A percentile compares a stretch with the other conserved stretches of the same genome.
These are phyloP conservation scores for Trichoderma sp. DNA, from an alignment of 2,329 filamentous ascomycete genomes.

Conservation along the genomic window DNA sequence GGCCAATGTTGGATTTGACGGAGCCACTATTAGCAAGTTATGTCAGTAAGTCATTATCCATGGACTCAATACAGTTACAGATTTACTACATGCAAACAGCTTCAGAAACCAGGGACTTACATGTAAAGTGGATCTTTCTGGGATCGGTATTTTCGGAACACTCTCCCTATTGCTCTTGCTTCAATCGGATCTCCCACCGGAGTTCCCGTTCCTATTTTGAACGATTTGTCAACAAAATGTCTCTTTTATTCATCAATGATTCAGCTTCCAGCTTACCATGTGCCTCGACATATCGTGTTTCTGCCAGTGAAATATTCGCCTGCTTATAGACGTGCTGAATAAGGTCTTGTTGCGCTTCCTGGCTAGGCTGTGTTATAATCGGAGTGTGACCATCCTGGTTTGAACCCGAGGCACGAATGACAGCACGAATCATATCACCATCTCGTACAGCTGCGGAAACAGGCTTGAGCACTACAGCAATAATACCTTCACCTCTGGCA, in stretches of 20 bases:
- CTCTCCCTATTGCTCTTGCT: conserved; percentile 7
- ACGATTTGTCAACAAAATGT: too few relatives aligned
- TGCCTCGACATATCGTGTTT: conserved; percentile 26
- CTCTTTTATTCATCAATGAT: too few relatives aligned
- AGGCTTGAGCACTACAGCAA: conserved; percentile 48
- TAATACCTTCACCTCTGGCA: conserved; percentile 41
- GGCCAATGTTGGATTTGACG: conserved; percentile 24
- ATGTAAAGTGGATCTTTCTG: conserved; percentile 30
- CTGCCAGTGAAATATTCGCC: conserved; percentile 21
- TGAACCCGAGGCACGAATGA: conserved; percentile 34
- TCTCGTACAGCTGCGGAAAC: conserved; percentile 45
- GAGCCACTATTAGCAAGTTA: too few relatives aligned
- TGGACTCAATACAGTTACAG: too few relatives aligned
- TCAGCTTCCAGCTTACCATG: too few relatives aligned
- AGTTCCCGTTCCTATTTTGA: conserved; percentile 25
- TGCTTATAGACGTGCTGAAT: conserved; percentile 32
- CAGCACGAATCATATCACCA: conserved; percentile 38
- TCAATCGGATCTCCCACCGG: conserved; percentile 22
- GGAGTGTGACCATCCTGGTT: conserved; percentile 42
- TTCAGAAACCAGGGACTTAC: too few relatives aligned
- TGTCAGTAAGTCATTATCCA: too few relatives aligned
- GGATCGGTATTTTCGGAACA: conserved; percentile 11
- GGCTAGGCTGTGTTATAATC: conserved; percentile 41
- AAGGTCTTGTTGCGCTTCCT: conserved; percentile 30
- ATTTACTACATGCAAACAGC: too few relatives aligned